phyloP scores from a whole-genome alignment of 179 eudicot genomes.

The Spergularia azorica region DNA sequence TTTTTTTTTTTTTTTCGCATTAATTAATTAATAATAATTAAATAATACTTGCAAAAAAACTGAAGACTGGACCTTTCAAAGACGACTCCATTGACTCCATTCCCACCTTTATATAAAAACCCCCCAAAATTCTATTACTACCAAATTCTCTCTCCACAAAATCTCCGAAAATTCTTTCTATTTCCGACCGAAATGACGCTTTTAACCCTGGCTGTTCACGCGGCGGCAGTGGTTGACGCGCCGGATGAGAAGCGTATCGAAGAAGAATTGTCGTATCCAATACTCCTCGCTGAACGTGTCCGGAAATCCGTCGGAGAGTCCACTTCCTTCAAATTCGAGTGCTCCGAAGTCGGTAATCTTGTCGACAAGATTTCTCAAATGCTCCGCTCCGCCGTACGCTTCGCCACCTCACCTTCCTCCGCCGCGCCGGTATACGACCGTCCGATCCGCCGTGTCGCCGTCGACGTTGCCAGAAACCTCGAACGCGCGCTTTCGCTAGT shows the following conservation, averaged over 20 bases:
- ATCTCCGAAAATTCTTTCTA: background rate
- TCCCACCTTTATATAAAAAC: no score
- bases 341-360: constrained; percentile 39
- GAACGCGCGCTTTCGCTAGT: constrained; percentile 43
- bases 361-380: constrained; percentile 43
- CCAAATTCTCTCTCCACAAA: background rate
- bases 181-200: background rate
- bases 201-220: background rate
- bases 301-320: constrained; percentile 34
- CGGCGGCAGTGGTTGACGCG: background rate
- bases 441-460: constrained; percentile 59
- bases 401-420: constrained; percentile 31
- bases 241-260: constrained; percentile 37
- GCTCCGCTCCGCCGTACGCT: constrained; percentile 62
- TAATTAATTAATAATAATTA: no score
- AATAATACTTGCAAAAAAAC: no score
- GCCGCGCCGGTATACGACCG: constrained; percentile 50
- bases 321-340: constrained; percentile 46
- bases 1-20: no score
- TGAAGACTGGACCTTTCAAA: no score
- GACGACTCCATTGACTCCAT: no score
- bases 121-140: no score
- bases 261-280: constrained; percentile 51
- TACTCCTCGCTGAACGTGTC: constrained; percentile 50
- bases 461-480: constrained; percentile 44